Conservation (phyloP, 495 filamentous ascomycete species). For the Xylaria castorea region DNA sequence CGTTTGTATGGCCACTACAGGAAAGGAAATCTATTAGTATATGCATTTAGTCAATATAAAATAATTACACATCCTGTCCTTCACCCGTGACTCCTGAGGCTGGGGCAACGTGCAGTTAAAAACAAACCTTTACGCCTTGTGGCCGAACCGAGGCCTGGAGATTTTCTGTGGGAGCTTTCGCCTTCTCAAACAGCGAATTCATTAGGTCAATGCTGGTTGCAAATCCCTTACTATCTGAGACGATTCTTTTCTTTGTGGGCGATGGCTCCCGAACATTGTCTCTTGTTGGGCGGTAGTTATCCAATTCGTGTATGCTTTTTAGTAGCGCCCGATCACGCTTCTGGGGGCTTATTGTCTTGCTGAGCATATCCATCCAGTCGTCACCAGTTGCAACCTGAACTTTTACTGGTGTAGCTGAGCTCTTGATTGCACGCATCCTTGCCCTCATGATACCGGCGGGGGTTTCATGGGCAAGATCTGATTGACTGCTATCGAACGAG, state of each 20-base stretch:
- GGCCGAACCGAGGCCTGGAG: constrained; percentile 46
- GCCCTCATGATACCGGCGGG: constrained; percentile 62
- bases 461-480: constrained; percentile 48
- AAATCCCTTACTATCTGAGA: constrained; percentile 65
- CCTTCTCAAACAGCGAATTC: constrained; percentile 82
- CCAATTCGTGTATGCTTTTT: constrained; percentile 56
- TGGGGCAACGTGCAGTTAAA: constrained; percentile 44
- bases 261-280: constrained; percentile 43
- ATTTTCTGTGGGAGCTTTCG: constrained; percentile 54
- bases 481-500: constrained; percentile 45
- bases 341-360: constrained; percentile 87
- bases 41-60: constrained; percentile 34
- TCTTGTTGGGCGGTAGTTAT: constrained; percentile 30
- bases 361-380: constrained; percentile 91
- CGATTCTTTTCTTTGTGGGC: constrained; percentile 41
- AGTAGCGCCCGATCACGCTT: constrained; percentile 76
- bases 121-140: constrained; percentile 58
- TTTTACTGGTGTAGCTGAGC: constrained; percentile 65
- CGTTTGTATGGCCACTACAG: constrained; percentile 88
- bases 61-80: constrained; percentile 42
- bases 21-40: constrained; percentile 49
- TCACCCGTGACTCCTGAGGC: constrained; percentile 42
- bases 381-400: constrained; percentile 61
- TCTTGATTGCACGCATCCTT: constrained; percentile 61
- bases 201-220: constrained; percentile 86